Base-by-base conservation (phyloP, 169 alveolate genomes). In the Plasmodium inui region DNA sequence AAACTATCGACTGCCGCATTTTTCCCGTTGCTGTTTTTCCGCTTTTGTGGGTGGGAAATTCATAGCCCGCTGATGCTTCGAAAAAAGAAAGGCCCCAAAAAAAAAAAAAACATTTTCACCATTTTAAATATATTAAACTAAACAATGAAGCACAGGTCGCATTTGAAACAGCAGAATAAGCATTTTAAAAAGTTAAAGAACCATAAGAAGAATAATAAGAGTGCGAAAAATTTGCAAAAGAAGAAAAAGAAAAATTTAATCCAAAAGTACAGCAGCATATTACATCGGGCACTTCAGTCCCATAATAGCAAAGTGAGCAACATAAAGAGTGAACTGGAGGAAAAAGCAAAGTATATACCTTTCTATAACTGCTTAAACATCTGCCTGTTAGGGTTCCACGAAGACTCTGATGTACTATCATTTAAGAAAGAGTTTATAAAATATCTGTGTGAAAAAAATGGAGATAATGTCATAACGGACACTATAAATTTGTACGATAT, bases 381-480 rank as follows among this genome's bases (percentile, higher is more conserved):
- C 44, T 89, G 94, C 72, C 28, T 89, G 71, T 34, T 89, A 50
- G 55, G 70, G 6, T 89, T 89, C 55, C 94, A 89, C 82, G 94
- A 89, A 50, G 82, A 78, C 12, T 91, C 50, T 9, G 94, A 89
- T 89, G 37, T 81, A 80, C 44, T 89, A 1, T 80, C 91, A 12
- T 89, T 89, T 70, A 89, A 89, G 57, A 89, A 44, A 67, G 94
- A 89, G 30, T 89, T 89, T 80, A 81, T 89, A 89, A 79, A 89
- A 73, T 89, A 73, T 80, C 19, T 89, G 53, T 89, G 83, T 89
- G 89, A 80, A 53, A 26, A 89, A 50, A 89, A 89, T 89, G 94
- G 61, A 28, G 91, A 79, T 19, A 71, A 73, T 89, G 32, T 73
- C 19, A 46, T 32, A 61, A 34, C 34, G 28, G 91, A 89, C 34